A percentile compares a stretch with the other conserved stretches of the same genome.
phyloP scores from a whole-genome alignment of 2,329 filamentous ascomycete genomes.

The Aspergillus japonicus region DNA sequence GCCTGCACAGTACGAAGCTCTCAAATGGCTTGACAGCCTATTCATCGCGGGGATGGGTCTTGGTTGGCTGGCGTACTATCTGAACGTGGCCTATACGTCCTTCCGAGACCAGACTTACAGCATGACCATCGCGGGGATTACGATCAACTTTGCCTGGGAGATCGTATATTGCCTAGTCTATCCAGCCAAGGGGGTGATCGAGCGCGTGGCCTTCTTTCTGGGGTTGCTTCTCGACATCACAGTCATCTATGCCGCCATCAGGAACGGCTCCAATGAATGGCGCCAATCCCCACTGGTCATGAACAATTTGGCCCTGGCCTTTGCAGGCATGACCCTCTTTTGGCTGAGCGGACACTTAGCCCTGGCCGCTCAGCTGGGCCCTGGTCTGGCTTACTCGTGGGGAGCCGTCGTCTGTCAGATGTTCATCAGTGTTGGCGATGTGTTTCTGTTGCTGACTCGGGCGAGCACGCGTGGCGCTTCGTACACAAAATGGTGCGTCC shows the following conservation, averaged over 20 bases:
- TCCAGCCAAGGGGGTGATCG: constrained; percentile 11
- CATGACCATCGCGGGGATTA: constrained; percentile 18
- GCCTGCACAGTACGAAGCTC: constrained; percentile 1
- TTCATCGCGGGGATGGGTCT: constrained; percentile 12
- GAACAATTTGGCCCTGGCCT: constrained; percentile 13
- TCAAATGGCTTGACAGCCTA: constrained; percentile 9
- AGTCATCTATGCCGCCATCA: constrained; percentile 18
- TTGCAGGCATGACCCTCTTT: constrained; percentile 5
- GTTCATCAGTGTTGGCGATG: constrained; percentile 12
- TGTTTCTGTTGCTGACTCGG: constrained; percentile 17
- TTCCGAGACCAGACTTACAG: constrained; percentile 17
- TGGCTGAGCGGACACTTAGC: constrained; percentile 10
- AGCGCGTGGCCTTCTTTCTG: constrained; percentile 5
- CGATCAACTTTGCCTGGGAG: constrained; percentile 22
- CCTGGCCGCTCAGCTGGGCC: constrained; percentile 13
- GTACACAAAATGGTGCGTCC: constrained; percentile 17
- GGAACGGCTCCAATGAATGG: constrained; percentile 18
- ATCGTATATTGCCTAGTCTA: constrained; percentile 18
- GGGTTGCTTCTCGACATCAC: constrained; percentile 13
- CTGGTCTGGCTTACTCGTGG: constrained; percentile 12
- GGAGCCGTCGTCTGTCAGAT: constrained; percentile 14
- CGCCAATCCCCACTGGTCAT: constrained; percentile 17
- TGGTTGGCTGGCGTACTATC: constrained; percentile 18
- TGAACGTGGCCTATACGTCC: constrained; percentile 16
- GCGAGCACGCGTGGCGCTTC: constrained; percentile 18